Evolutionary conservation across 2,329 filamentous ascomycete species (phyloP), one percentile per base, ranked within the genome.

Genomic region (Trichoderma guizhouense): DNA sequence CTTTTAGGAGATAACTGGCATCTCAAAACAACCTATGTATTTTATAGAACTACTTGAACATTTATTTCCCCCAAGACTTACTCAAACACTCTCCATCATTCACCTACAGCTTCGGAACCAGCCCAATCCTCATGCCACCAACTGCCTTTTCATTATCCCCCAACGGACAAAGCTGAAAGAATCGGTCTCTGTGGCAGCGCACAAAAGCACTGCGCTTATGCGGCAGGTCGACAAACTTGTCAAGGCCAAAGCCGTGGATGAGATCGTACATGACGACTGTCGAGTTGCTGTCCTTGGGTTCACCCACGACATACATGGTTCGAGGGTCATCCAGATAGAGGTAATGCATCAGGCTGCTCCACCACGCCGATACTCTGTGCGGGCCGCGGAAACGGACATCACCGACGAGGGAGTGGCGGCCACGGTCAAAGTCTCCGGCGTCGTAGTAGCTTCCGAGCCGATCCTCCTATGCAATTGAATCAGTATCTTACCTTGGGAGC

Each of bases 241-340:
- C 89, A 47, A 94, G 84, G 7, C 89, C 88, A 76, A 94, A 91
- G 1, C 92, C 92, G 76, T 93, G 90, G 65, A 91, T 88, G 69
- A 93, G 87, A 76, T 95, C 92, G 79, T 94, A 94, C 73, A 90
- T 89, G 72, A 94, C 83, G 15, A 94, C 90, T 0, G 89, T 91
- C 32, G 84, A 86, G 76, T 92, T 92, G 5, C 89, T 92, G 72
- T 88, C 89, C 79, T 92, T 91, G 39, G 93, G 92, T 83, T 95
- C 93, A 73, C 91, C 91, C 8, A 90, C 86, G 9, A 89, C 85
- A 73, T 82, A 81, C 78, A 79, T 82, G 3, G 88, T 90, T 69
- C 88, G 85, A 71, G 86, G 84, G 74, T 90, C 88, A 75, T 90
- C 88, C 39, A 90, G 83, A 79, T 88, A 90, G 58, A 89, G 81